Conservation (phyloP, 208 protist genomes). For the Leishmania amazonensis region DNA sequence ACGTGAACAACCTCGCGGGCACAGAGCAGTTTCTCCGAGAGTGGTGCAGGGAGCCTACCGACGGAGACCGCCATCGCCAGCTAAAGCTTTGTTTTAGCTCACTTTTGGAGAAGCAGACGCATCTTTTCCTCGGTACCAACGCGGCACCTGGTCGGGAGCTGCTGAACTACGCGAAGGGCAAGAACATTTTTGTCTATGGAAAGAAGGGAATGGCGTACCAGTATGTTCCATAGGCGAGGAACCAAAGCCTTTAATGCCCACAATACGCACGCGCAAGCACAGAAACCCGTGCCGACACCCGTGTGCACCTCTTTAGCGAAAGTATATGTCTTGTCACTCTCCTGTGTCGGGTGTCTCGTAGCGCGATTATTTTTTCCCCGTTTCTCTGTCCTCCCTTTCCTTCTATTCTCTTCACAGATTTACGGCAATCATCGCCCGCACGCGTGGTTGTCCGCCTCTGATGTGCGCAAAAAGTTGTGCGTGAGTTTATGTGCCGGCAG, state of each 20-base stretch:
- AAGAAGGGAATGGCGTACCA: constrained; percentile 70
- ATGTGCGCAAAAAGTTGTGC: neutral
- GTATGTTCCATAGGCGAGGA: constrained; percentile 52
- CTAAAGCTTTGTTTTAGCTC: constrained; percentile 63
- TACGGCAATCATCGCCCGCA: neutral
- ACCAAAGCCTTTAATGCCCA: neutral
- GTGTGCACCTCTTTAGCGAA: neutral
- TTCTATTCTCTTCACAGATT: constrained; percentile 14
- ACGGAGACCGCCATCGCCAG: constrained; percentile 83
- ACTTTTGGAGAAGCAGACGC: constrained; percentile 56
- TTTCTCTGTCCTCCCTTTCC: neutral
- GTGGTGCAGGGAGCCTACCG: constrained; percentile 59
- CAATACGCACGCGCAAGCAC: neutral
- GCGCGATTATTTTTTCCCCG: neutral
- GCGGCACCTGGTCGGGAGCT: constrained; percentile 67
- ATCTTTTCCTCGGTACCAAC: constrained; percentile 80
- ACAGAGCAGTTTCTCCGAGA: constrained; percentile 68
- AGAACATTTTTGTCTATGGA: constrained; percentile 85
- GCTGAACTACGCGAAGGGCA: constrained; percentile 78
- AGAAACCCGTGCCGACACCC: neutral
- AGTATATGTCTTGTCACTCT: neutral
- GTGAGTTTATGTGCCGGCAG: neutral
- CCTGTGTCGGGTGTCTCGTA: neutral
- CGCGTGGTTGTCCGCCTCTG: neutral
- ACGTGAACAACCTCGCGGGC: constrained; percentile 71